Base-by-base conservation (phyloP, 2,329 filamentous ascomycete species). In the Lizonia empirigonia region DNA sequence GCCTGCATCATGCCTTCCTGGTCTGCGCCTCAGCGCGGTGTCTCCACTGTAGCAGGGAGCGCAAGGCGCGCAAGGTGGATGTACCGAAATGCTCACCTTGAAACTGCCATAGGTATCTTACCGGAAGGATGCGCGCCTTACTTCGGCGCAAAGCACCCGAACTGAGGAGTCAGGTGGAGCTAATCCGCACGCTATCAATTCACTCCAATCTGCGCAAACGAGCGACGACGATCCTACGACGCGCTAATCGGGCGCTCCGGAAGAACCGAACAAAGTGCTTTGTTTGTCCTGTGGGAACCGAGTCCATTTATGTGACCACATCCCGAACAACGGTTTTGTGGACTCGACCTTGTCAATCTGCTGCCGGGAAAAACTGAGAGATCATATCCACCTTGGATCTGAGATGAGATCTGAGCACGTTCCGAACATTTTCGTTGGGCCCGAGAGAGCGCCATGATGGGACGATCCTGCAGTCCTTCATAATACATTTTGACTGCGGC, bases 191-290 rank as follows among this genome's bases (percentile, higher is more conserved):
- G 37, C 42, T 32, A 36, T 37, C 41, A 46, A 46, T 9, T 19
- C 34, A 38, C 19, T 15, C 23, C 36, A 44, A 45, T 51, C 30
- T 45, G 30, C 41, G 23, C 30, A 35, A 24, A 42, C 49, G 42
- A 51, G 36, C 32, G 32, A 41, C 15, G 12, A 26, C 24, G 13
- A 23, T 30, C 16, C 36, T 15, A 20, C 37, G 26, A 20, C 18
- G 29, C 30, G 19, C 49, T 42, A 46, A 10, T 24, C 20, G 49
- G 36, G 3, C 37, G 22, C 33, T 47, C 42, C 47, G 40, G 34
- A 3, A 29, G 16, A 19, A 32, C 19, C 35, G 35, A 24, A 34
- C 35, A 37, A n/a, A 27, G 16, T 7, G 24, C 18, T 15, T 23
- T 12, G 16, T 29, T 8, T 30, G 18, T 23, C 24, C 8, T 35